A percentile compares a stretch with the other conserved stretches of the same genome.
phyloP scores from a whole-genome alignment of 176 grass and related monocot genomes.

The Triticum urartu region DNA sequence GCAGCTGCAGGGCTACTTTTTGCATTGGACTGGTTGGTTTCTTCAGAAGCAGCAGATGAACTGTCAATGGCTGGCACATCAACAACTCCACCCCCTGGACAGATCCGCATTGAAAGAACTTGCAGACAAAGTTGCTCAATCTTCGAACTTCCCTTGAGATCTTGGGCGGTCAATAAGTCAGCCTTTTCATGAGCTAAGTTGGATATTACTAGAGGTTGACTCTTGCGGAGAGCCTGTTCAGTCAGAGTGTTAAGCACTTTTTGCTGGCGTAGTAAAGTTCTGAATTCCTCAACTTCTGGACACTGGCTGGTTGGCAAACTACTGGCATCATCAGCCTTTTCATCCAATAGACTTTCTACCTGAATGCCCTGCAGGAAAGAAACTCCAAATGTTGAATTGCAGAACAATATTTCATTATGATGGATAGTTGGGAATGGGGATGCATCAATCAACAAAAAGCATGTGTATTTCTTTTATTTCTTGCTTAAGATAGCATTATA shows the following conservation, averaged over 20 bases:
- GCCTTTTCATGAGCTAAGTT: slow-evolving; percentile 78
- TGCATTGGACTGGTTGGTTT: slow-evolving; percentile 32
- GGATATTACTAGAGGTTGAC: slow-evolving; percentile 77
- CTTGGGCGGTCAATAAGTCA: slow-evolving; percentile 45
- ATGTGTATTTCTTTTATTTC: neutral
- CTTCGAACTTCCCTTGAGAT: slow-evolving; percentile 51
- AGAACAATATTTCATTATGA: neutral
- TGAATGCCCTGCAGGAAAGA: slow-evolving; percentile 70
- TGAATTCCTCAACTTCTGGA: slow-evolving; percentile 69
- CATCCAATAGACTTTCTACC: slow-evolving; percentile 47
- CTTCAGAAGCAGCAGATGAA: slow-evolving; percentile 36
- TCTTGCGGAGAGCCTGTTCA: slow-evolving; percentile 88
- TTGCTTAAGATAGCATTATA: neutral
- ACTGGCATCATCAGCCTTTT: slow-evolving; percentile 58
- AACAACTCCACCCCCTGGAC: slow-evolving; percentile 42
- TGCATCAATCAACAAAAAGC: neutral
- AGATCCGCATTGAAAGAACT: slow-evolving; percentile 77
- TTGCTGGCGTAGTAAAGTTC: slow-evolving; percentile 53
- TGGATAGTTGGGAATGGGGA: neutral
- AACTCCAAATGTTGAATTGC: slow-evolving; percentile 20
- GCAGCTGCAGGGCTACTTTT: slow-evolving; percentile 39
- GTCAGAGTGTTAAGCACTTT: slow-evolving; percentile 76
- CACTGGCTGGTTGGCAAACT: slow-evolving; percentile 33
- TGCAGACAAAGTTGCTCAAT: slow-evolving; percentile 82
- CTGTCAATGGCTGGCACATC: slow-evolving; percentile 36